phyloP scores from a whole-genome alignment of 1,284 basidiomycete species.

The Ceratobasidium sp. region DNA sequence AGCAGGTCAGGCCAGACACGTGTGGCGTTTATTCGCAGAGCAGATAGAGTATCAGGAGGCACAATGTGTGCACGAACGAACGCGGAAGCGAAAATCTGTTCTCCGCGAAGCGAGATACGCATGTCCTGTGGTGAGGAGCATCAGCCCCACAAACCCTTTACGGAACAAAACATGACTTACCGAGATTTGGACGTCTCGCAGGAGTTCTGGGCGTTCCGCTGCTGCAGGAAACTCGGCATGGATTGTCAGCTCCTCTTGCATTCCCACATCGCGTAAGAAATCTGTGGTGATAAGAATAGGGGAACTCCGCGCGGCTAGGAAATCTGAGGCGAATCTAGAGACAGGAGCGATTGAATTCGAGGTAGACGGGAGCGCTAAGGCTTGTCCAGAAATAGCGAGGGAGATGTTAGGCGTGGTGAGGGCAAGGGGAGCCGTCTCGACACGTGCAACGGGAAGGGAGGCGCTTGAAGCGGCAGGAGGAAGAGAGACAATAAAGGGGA shows the following conservation, averaged over 20 bases:
- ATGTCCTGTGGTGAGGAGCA: constrained; percentile 10
- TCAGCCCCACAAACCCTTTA: neutral
- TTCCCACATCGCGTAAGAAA: constrained; percentile 22
- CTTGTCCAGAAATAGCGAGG: constrained; percentile 24
- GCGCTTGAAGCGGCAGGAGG: neutral
- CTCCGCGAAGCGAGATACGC: constrained; percentile 23
- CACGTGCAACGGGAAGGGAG: constrained; percentile 6
- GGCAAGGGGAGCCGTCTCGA: constrained; percentile 27
- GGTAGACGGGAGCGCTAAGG: constrained; percentile 12
- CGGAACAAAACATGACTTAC: neutral
- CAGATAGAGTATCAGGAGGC: constrained; percentile 8
- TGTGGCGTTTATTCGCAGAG: constrained; percentile 34
- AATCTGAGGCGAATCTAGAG: constrained; percentile 32
- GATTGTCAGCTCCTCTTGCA: constrained; percentile 13
- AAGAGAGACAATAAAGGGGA: constrained; percentile 30
- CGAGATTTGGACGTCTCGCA: constrained; percentile 29
- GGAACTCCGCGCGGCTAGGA: constrained; percentile 17
- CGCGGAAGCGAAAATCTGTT: constrained; percentile 30
- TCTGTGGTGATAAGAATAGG: constrained; percentile 24
- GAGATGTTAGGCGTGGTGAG: constrained; percentile 21
- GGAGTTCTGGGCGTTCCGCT: constrained; percentile 9
- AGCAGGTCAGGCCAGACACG: constrained; percentile 31
- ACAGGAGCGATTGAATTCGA: constrained; percentile 19
- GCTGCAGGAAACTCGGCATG: constrained; percentile 14
- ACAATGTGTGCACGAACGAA: constrained; percentile 28